Evolutionary conservation across 805 yeast species (phyloP), one percentile per base, ranked within the genome.

Genomic region (Yarrowia sp.): DNA sequence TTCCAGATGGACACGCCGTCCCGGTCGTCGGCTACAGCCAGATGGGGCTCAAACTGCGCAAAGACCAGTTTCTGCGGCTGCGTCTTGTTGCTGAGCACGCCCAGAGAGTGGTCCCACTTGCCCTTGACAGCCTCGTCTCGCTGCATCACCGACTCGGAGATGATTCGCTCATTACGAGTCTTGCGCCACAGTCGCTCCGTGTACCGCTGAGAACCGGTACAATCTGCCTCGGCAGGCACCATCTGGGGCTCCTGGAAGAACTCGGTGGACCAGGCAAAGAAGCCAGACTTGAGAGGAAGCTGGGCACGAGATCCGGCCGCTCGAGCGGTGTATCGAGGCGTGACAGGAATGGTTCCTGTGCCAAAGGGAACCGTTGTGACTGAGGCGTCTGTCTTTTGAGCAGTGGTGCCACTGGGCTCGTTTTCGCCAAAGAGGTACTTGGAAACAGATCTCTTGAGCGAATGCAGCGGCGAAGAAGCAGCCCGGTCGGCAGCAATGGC

Each of bases 161-260:
- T 89, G 35, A 92, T 89, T 2, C 82, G 75, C 73, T 95, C 98
- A 72, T 95, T 95, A 69, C 98, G 81, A 71, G 88, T 89, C 68
- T 96, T 82, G 70, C 97, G 82, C 98, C 98, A 95, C 24, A 90
- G 76, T 66, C 96, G 80, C 68, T 85, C 86, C 36, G 89, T 85
- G 70, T 90, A 90, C 68, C 90, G 92, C 66, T 87, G 84, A 65
- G 97, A 90, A 0, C 98, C 98, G 0, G 96, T 95, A 73, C 92
- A 97, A 70, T 93, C 98, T 17, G 85, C 77, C 69, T 93, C 98
- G 63, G 84, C 82, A 66, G 85, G 86, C 11, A 90, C 85, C 87
- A 92, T 87, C 72, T 93, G 98, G 0, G 99, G 98, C 72, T 92
- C 98, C 71, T 92, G 96, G 78, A 93, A 95, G 72, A 92, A 92